Evolutionary conservation across 805 yeast genomes (phyloP).

Genomic region (Metschnikowia peoriensis): DNA sequence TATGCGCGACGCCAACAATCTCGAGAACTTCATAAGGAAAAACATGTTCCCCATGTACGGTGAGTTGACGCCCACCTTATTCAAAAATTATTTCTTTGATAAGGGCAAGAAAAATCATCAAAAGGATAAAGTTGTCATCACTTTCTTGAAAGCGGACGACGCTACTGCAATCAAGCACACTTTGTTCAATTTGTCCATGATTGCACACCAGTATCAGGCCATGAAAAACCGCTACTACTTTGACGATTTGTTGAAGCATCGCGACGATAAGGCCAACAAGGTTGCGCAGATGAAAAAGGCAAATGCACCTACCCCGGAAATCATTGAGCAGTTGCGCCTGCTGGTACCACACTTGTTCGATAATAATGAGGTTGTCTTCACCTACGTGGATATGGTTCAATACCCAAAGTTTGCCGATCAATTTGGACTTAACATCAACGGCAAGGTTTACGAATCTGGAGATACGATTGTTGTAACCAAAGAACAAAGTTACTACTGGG

Average conservation of each 20-base stretch:
- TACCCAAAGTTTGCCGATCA: slow-evolving; percentile 26
- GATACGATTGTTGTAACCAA: slow-evolving; percentile 54
- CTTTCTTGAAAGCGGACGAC: slow-evolving; percentile 45
- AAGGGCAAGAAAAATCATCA: slow-evolving; percentile 19
- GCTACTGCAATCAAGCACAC: slow-evolving; percentile 32
- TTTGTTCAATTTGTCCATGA: slow-evolving; percentile 39
- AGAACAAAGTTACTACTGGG: slow-evolving; percentile 36
- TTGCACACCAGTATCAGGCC: slow-evolving; percentile 50
- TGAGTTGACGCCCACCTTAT: slow-evolving; percentile 46
- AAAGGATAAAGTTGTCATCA: slow-evolving; percentile 47
- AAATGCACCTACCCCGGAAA: slow-evolving; percentile 41
- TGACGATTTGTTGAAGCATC: slow-evolving; percentile 25
- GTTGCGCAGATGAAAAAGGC: slow-evolving; percentile 45
- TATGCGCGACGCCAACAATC: slow-evolving; percentile 47
- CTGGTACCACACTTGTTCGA: slow-evolving; percentile 50
- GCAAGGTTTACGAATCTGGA: slow-evolving; percentile 43
- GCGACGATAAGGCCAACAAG: slow-evolving; percentile 40
- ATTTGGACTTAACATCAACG: slow-evolving; percentile 39
- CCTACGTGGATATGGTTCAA: slow-evolving; percentile 51
- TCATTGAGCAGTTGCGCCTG: slow-evolving; percentile 47
- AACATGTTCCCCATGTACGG: slow-evolving; percentile 52
- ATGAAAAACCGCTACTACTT: slow-evolving; percentile 42
- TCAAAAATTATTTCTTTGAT: slow-evolving; percentile 33
- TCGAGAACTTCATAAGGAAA: slow-evolving; percentile 49
- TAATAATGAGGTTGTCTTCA: slow-evolving; percentile 41